phyloP scores from a whole-genome alignment of 768 basidiomycete species.

The Russula vinacea region DNA sequence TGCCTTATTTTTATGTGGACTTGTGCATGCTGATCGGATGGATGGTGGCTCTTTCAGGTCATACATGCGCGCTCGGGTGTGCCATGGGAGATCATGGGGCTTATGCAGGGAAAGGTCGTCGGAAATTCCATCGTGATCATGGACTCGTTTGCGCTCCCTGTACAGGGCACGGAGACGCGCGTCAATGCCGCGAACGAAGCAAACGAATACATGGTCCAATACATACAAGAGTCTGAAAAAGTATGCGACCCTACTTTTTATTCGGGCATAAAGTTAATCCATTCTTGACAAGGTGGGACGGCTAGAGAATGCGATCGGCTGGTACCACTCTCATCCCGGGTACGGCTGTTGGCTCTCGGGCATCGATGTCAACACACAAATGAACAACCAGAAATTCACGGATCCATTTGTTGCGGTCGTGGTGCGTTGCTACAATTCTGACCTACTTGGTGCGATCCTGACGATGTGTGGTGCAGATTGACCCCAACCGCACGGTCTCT shows the following conservation, averaged over 20 bases:
- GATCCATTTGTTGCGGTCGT: conserved; percentile 98
- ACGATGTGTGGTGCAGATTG: conserved; percentile 58
- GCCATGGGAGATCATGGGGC: conserved; percentile 97
- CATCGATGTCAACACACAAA: conserved; percentile 96
- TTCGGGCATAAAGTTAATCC: not conserved
- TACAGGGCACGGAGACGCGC: conserved; percentile 96
- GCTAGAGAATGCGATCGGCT: conserved; percentile 86
- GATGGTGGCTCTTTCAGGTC: conserved; percentile 54
- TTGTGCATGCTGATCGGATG: conserved; percentile 16
- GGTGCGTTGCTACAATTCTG: conserved; percentile 45
- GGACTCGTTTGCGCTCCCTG: conserved; percentile 96
- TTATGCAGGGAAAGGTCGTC: conserved; percentile 96
- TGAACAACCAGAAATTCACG: conserved; percentile 90
- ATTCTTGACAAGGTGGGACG: conserved; percentile 62
- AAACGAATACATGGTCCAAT: conserved; percentile 98
- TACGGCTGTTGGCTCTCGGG: conserved; percentile 99
- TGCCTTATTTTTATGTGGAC: not conserved
- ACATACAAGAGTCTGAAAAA: conserved; percentile 75
- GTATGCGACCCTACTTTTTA: conserved; percentile 40
- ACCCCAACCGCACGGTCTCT: conserved; percentile 97
- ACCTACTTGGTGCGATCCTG: conserved; percentile 8
- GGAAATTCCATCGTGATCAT: conserved; percentile 78
- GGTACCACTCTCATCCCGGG: conserved; percentile 98
- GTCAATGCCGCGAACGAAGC: conserved; percentile 96
- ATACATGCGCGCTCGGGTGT: conserved; percentile 98